Conservation (phyloP, 768 basidiomycete species). For the Paxillus rubicundulus region DNA sequence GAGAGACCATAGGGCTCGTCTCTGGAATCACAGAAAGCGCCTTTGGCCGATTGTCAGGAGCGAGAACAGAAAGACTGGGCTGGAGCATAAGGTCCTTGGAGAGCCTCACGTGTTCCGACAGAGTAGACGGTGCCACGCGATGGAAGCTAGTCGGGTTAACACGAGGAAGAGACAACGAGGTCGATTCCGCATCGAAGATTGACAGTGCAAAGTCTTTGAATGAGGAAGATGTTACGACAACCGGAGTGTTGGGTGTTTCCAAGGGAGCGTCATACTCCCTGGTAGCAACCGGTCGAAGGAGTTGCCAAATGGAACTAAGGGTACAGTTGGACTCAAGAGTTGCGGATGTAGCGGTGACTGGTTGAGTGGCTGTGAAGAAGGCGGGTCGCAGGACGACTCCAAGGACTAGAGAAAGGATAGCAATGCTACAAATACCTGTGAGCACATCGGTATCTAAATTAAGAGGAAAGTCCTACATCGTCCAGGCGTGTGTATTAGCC, state of each 20-base stretch:
- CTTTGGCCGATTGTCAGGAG: constrained; percentile 21
- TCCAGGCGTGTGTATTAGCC: constrained; percentile 56
- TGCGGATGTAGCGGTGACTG: constrained; percentile 14
- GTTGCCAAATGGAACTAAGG: constrained; percentile 38
- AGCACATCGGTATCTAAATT: constrained; percentile 11
- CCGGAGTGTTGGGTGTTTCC: constrained; percentile 27
- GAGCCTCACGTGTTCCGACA: constrained; percentile 27
- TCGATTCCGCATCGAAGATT: constrained; percentile 48
- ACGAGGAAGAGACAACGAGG: constrained; percentile 23
- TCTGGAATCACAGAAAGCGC: constrained; percentile 30
- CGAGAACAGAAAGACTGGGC: constrained; percentile 28
- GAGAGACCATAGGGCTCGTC: constrained; percentile 6
- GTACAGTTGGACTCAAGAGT: constrained; percentile 26
- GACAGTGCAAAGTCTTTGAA: constrained; percentile 52
- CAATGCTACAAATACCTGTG: constrained; percentile 46
- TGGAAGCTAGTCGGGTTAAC: constrained; percentile 26
- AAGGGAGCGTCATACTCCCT: constrained; percentile 34
- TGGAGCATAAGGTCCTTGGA: constrained; percentile 39
- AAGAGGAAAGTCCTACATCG: constrained; percentile 50
- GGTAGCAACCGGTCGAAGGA: constrained; percentile 40
- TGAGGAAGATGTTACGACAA: constrained; percentile 36
- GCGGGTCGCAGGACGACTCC: constrained; percentile 41
- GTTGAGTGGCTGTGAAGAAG: constrained; percentile 22
- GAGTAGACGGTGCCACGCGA: constrained; percentile 15
- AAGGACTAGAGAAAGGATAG: constrained; percentile 66